Percentiles rank a stretch among this genome's conserved stretches.
phyloP scores from a whole-genome alignment of 768 basidiomycete genomes.

The Phallus indusiatus region DNA sequence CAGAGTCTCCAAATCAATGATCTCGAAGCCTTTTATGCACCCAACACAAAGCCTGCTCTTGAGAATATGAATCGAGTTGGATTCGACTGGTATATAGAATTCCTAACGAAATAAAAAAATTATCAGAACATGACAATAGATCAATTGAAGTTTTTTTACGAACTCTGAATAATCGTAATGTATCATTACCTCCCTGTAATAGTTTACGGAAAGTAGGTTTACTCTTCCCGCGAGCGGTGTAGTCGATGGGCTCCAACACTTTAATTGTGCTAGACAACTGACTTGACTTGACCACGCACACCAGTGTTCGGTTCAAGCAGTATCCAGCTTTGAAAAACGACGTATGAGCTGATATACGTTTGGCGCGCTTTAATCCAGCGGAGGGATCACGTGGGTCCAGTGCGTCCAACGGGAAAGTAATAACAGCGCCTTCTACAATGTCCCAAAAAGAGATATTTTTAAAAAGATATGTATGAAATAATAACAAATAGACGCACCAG shows the following conservation, averaged over 20 bases:
- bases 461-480: not conserved
- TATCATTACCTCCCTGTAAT: slow-evolving; percentile 91
- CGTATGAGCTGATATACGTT: slow-evolving; percentile 91
- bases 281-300: slow-evolving; percentile 95
- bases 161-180: slow-evolving; percentile 85
- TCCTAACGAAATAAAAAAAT: slow-evolving; percentile 58
- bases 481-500: slow-evolving; percentile 45
- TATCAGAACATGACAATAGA: not conserved
- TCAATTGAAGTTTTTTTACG: slow-evolving; percentile 9
- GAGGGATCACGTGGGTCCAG: slow-evolving; percentile 85
- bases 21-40: slow-evolving; percentile 95
- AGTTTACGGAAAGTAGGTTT: slow-evolving; percentile 94
- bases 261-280: slow-evolving; percentile 96
- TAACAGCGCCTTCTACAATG: slow-evolving; percentile 80
- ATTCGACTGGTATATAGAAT: slow-evolving; percentile 98
- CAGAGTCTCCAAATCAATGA: slow-evolving; percentile 92
- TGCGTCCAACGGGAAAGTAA: slow-evolving; percentile 92
- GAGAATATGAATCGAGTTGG: slow-evolving; percentile 91
- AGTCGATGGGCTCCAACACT: slow-evolving; percentile 92
- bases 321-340: slow-evolving; percentile 96
- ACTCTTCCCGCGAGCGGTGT: slow-evolving; percentile 62
- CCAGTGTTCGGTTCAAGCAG: slow-evolving; percentile 83
- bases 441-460: not conserved
- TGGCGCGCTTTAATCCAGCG: slow-evolving; percentile 86
- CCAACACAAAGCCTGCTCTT: slow-evolving; percentile 97